phyloP scores from a whole-genome alignment of 768 basidiomycete species.

The Pleurotus eryngii region DNA sequence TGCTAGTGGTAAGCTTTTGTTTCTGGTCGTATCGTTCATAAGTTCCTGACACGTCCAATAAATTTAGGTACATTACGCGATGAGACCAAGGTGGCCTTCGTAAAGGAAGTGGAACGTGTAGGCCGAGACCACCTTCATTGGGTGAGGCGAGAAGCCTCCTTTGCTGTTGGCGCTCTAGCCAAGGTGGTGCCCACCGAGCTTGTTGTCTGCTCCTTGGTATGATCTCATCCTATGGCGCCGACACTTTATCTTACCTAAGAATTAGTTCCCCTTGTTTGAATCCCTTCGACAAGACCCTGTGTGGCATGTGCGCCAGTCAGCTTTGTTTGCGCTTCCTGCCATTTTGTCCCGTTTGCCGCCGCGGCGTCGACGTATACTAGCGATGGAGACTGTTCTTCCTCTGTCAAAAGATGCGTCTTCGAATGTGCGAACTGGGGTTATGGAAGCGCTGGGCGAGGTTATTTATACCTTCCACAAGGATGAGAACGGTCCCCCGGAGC shows the following conservation, averaged over 20 bases:
- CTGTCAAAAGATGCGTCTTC: constrained; percentile 62
- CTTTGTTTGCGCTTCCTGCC: constrained; percentile 81
- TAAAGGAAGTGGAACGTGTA: constrained; percentile 71
- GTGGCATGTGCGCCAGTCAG: constrained; percentile 86
- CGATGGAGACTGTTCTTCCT: constrained; percentile 59
- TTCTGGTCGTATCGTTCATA: neutral
- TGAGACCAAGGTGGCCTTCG: constrained; percentile 59
- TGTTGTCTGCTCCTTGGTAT: constrained; percentile 59
- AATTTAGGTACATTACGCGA: constrained; percentile 51
- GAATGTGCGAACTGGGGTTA: constrained; percentile 71
- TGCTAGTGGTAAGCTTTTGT: constrained; percentile 47
- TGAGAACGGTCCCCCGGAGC: constrained; percentile 63
- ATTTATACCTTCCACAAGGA: constrained; percentile 75
- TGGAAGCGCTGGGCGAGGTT: constrained; percentile 89
- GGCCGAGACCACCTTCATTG: constrained; percentile 65
- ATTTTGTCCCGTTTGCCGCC: constrained; percentile 65
- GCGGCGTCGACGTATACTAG: constrained; percentile 55
- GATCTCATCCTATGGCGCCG: constrained; percentile 15
- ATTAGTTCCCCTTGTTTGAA: constrained; percentile 80
- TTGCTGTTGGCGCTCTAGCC: constrained; percentile 84
- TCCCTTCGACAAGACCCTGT: constrained; percentile 60
- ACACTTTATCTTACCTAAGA: constrained; percentile 8
- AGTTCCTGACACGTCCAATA: neutral
- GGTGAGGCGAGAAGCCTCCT: constrained; percentile 83
- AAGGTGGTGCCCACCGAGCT: constrained; percentile 82